A percentile compares a stretch with the other conserved stretches of the same genome.
Conservation (phyloP, 2,329 filamentous ascomycete species). For the Sporothrix brunneoviolacea region DNA sequence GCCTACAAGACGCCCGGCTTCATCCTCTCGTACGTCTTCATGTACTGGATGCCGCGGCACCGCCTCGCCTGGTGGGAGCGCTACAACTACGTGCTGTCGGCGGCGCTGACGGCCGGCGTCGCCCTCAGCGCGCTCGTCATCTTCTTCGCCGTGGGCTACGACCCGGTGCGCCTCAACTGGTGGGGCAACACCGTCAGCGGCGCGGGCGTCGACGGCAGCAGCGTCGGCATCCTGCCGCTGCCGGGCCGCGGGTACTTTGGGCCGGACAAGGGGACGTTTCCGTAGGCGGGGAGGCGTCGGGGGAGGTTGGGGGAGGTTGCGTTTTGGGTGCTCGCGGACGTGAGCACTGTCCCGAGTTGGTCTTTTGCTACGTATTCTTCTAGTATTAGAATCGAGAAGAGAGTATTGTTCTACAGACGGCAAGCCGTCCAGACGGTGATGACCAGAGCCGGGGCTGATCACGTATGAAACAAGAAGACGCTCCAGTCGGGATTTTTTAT, state of each 20-base stretch:
- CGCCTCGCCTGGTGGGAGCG: constrained; percentile 38
- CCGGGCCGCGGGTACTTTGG: constrained; percentile 30
- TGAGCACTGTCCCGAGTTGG: no score
- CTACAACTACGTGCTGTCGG: constrained; percentile 41
- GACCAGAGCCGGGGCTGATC: no score
- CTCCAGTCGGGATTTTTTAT: no score
- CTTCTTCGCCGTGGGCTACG: constrained; percentile 37
- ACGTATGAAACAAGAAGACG: no score
- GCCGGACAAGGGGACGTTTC: constrained; percentile 18
- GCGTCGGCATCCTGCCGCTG: constrained; percentile 23
- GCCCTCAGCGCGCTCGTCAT: constrained; percentile 36
- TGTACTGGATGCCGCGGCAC: constrained; percentile 35
- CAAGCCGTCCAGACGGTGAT: no score
- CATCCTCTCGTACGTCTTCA: constrained; percentile 35
- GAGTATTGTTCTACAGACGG: no score
- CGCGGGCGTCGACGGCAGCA: constrained; percentile 27
- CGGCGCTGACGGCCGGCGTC: constrained; percentile 35
- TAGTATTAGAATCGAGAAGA: no score
- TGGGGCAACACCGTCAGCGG: constrained; percentile 41
- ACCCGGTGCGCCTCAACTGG: constrained; percentile 33
- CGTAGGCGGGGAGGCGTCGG: no score
- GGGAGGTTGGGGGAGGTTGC: no score
- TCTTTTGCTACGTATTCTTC: no score
- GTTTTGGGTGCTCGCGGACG: no score
- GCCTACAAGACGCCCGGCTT: constrained; percentile 38